Evolutionary conservation across 805 yeast species (phyloP).

Genomic region (Wickerhamomyces ciferrii): DNA sequence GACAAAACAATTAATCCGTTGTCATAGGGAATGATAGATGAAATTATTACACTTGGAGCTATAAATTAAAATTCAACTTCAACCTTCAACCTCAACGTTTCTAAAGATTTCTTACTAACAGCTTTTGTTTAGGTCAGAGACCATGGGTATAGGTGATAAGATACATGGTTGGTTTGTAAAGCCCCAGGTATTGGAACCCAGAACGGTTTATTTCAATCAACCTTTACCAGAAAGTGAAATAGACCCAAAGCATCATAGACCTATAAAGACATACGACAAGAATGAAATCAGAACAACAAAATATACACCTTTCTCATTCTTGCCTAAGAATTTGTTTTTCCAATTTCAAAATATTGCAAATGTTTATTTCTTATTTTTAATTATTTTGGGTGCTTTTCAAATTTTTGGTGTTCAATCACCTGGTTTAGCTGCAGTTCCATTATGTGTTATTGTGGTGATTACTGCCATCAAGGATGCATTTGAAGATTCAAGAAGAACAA

Average conservation of each 20-base stretch:
- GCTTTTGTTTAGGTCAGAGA: not conserved
- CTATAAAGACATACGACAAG: constrained; percentile 2
- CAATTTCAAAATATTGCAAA: constrained; percentile 92
- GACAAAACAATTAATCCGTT: not conserved
- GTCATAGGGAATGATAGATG: not conserved
- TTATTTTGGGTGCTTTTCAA: constrained; percentile 71
- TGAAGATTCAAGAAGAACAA: constrained; percentile 74
- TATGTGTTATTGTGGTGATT: constrained; percentile 68
- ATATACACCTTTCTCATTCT: constrained; percentile 84
- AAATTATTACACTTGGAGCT: too few relatives aligned
- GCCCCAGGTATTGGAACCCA: not conserved
- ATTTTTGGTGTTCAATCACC: constrained; percentile 82
- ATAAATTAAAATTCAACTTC: too few relatives aligned
- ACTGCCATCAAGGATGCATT: constrained; percentile 78
- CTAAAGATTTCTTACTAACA: not conserved
- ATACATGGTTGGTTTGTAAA: constrained; percentile 1
- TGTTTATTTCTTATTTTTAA: constrained; percentile 74
- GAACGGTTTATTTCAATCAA: constrained; percentile 4
- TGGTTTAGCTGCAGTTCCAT: constrained; percentile 69
- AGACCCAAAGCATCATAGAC: constrained; percentile 3
- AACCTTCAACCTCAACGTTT: too few relatives aligned
- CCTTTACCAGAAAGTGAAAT: constrained; percentile 1
- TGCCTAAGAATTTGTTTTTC: constrained; percentile 75
- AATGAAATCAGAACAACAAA: constrained; percentile 86
- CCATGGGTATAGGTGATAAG: not conserved